Evolutionary conservation across 129 eudicot species (phyloP).

Genomic region (Helichrysum umbraculigerum): DNA sequence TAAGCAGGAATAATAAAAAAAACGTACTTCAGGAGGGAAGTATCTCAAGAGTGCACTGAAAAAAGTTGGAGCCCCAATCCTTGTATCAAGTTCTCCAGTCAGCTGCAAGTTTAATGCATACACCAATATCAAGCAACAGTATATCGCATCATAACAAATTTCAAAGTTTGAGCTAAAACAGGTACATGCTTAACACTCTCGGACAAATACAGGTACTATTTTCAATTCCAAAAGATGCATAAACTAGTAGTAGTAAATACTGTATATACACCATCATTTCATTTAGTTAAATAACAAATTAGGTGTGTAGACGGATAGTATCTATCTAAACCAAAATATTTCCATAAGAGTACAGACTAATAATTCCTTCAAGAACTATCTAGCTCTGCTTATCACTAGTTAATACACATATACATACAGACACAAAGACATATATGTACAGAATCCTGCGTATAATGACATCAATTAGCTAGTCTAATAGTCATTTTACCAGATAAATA

Average conservation of each 20-base stretch:
- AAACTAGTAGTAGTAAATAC: background rate
- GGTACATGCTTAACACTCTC: background rate
- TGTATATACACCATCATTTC: background rate
- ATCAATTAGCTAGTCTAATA: background rate
- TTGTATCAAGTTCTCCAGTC: constrained; percentile 89
- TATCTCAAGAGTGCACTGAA: constrained; percentile 62
- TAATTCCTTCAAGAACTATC: background rate
- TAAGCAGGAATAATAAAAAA: background rate
- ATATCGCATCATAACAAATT: background rate
- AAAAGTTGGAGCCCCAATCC: constrained; percentile 66
- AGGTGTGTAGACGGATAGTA: background rate
- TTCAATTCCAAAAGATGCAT: background rate
- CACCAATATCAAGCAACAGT: background rate
- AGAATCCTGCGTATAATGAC: background rate
- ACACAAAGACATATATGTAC: background rate
- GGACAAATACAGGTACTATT: no score
- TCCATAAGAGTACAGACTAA: background rate
- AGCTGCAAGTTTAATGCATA: constrained; percentile 42
- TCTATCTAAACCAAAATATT: background rate
- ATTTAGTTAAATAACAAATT: background rate
- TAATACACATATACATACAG: background rate
- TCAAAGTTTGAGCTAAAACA: background rate
- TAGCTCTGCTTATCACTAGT: background rate
- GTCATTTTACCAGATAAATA: background rate
- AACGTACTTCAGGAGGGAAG: constrained; percentile 62